phyloP scores from a whole-genome alignment of 179 eudicot genomes.

The Silene coronaria region DNA sequence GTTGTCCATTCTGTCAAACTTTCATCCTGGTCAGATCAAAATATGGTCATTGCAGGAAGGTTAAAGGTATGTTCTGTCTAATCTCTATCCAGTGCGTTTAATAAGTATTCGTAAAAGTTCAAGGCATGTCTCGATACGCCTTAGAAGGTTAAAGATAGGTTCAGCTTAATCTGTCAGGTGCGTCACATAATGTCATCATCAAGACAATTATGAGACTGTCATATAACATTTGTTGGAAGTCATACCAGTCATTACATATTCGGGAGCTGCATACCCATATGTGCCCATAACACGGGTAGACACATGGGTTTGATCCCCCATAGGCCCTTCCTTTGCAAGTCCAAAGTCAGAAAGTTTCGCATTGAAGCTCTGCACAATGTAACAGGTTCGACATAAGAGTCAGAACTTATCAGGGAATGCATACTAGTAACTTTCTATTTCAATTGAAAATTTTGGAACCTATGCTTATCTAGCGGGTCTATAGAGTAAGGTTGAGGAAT shows the following conservation, averaged over 20 bases:
- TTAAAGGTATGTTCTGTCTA: too few species aligned
- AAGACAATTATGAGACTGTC: not conserved
- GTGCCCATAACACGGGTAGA: conserved; percentile 98
- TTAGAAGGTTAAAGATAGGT: not conserved
- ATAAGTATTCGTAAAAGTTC: too few species aligned
- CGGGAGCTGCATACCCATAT: conserved; percentile 99
- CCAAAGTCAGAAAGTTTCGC: conserved; percentile 98
- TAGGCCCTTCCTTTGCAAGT: conserved; percentile 92
- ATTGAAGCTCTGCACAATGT: conserved; percentile 62
- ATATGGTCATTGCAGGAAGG: too few species aligned
- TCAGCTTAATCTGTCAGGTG: not conserved
- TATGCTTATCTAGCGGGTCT: not conserved
- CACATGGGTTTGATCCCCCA: conserved; percentile 94
- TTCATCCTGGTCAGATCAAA: too few species aligned
- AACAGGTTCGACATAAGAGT: not conserved
- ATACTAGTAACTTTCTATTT: not conserved
- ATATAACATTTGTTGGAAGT: not conserved
- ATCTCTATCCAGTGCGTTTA: too few species aligned
- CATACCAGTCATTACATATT: conserved; percentile 93
- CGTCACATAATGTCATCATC: not conserved
- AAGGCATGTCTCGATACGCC: too few species aligned
- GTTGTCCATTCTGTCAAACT: too few species aligned
- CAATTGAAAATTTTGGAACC: not conserved
- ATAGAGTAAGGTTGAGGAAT: not conserved
- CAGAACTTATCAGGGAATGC: not conserved